Base-by-base conservation (phyloP, 306 rosid species). In the Vachellia collinsii region DNA sequence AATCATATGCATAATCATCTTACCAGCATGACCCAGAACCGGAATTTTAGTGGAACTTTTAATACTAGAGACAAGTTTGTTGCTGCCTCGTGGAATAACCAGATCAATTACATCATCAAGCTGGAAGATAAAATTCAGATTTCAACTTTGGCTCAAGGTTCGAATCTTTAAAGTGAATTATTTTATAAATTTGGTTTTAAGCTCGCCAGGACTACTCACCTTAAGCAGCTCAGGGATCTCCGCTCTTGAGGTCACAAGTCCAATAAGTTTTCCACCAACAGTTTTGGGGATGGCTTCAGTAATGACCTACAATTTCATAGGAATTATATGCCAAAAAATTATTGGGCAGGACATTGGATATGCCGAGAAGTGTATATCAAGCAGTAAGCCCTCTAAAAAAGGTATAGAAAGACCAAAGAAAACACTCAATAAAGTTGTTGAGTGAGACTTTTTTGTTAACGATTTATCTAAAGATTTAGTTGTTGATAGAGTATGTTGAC, bases 1-100 rank as follows among this genome's bases (percentile, higher is more conserved):
- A 56, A 78, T 43, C 47, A 50, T 2, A 77, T 48, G 78, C 67
- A 63, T 65, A 72, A 79, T 79, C 63, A 63, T 77, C 89, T 93
- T 79, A 95, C 99, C 99, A 79, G 99, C 98, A 80, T 95, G 99
- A 74, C 99, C 99, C 48, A 96, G 92, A 81, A 96, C 99, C 56
- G 99, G 98, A 86, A 96, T 96, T 86, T 96, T 93, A 65, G 99
- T 96, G 19, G 91, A 93, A 80, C 88, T 90, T 90, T 93, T 93
- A 66, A 96, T 93, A 87, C 92, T 90, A 82, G 98, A 89, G 58
- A 96, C 97, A 81, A 96, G 94, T 86, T 96, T 85, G 86, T 93
- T 96, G 93, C 99, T 96, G 76, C 99, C 99, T 84, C 99, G 91
- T 53, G 99, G 99, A 84, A 96, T 96, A 78, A 96, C 97, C 72